Base-by-base conservation (phyloP, 331 rosid species). In the Pyrus hybrid region DNA sequence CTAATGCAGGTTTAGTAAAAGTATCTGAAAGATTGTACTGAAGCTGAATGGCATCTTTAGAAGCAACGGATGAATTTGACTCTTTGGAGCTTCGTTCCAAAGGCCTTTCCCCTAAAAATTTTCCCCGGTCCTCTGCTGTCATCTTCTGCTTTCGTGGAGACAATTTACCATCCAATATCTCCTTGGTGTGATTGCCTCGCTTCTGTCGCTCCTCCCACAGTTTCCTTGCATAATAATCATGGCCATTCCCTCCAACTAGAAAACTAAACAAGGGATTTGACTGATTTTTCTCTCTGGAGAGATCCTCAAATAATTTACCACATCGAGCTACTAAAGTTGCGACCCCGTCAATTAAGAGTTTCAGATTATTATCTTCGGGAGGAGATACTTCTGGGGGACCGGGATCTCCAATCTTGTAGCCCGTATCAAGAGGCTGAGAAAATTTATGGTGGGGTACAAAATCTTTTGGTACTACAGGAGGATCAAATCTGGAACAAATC, bases 271-370 rank as follows among this genome's bases (percentile, higher is more conserved):
- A 66, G 5, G 97, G 96, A 87, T 95, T 95, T 72, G 92, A 84
- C 78, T 79, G 83, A 77, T 95, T 89, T 77, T 92, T 95, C 80
- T 92, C 99, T 83, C 88, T 90, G 65, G 97, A 95, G 73, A 95
- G 86, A 84, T 95, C 97, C 96, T 92, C 99, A 76, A 87, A 95
- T 80, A 92, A 41, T 82, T 90, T 95, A 54, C 99, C 99, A 74
- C 99, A 90, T 77, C 96, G 89, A 80, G 97, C 97, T 63, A 95
- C 99, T 80, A 92, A 84, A 83, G 89, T 84, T 54, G 99, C 96
- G 71, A 92, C 93, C 81, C 99, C 99, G n/a, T 95, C 99, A 75
- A 92, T 92, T 82, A 95, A 80, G 77, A 90, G 70, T 83, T 92
- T 95, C 80, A 92, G 84, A 85, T 89, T 92, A 79, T 67, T 82